A percentile compares a stretch with the other conserved stretches of the same genome.
phyloP scores from a whole-genome alignment of 352 stramenopile species.

The Globisporangium solare region DNA sequence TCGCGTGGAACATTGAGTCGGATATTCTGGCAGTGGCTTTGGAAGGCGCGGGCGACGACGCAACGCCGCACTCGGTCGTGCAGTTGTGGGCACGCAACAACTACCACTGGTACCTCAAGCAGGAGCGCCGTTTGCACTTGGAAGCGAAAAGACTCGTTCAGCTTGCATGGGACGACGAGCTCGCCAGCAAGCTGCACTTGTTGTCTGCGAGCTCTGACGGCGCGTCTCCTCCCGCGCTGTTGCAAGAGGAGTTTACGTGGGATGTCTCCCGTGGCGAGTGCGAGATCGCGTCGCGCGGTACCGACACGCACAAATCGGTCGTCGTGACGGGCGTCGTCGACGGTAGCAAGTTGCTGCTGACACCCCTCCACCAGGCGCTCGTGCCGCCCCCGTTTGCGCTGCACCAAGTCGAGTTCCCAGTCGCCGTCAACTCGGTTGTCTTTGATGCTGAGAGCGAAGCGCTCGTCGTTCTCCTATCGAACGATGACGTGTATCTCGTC shows the following conservation, averaged over 20 bases:
- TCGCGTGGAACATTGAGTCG: conserved; percentile 64
- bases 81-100: conserved; percentile 78
- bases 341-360: conserved; percentile 55
- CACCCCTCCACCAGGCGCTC: conserved; percentile 54
- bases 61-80: conserved; percentile 18
- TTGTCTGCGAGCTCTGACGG: conserved; percentile 14
- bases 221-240: conserved; percentile 24
- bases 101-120: conserved; percentile 85
- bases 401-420: conserved; percentile 30
- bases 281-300: conserved; percentile 1
- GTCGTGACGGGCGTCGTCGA: conserved; percentile 59
- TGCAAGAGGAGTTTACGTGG: conserved; percentile 55
- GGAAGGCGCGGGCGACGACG: not conserved
- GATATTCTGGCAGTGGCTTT: conserved; percentile 66
- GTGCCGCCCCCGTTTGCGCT: conserved; percentile 67
- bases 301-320: conserved; percentile 17
- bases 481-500: conserved; percentile 35
- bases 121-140: conserved; percentile 33
- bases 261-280: conserved; percentile 25
- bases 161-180: conserved; percentile 59
- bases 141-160: conserved; percentile 19
- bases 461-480: conserved; percentile 37
- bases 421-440: conserved; percentile 42
- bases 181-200: conserved; percentile 30
- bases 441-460: conserved; percentile 45